Percentiles rank a stretch among this genome's conserved stretches.
Evolutionary conservation across 2,329 filamentous ascomycete genomes (phyloP).

Genomic region (Curvularia sp.): DNA sequence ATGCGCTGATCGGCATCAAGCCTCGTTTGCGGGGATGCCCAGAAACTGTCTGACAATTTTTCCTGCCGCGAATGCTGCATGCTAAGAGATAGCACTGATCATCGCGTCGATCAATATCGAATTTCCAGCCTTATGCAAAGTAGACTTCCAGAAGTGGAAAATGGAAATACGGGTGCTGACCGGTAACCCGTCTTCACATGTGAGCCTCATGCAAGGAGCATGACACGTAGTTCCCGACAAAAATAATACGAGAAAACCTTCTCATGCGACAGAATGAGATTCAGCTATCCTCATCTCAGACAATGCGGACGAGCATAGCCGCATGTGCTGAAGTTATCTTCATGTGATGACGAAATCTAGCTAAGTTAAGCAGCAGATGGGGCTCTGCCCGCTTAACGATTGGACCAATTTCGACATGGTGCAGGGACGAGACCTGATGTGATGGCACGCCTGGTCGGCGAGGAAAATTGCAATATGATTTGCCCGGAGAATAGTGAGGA

Average conservation of each 20-base stretch:
- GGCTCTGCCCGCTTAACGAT: conserved; percentile 4
- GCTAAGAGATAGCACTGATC: conserved; percentile 13
- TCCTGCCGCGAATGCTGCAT: conserved; percentile 2
- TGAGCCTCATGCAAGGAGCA: conserved; percentile 11
- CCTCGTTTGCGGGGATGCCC: conserved; percentile 7
- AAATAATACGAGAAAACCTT: not conserved
- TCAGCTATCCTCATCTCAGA: not conserved
- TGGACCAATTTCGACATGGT: conserved; percentile 4
- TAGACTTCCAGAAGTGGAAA: conserved; percentile 8
- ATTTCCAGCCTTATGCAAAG: conserved; percentile 6
- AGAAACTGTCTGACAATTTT: conserved; percentile 16
- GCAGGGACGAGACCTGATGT: conserved; percentile 12
- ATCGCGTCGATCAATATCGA: conserved; percentile 17
- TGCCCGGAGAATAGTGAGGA: conserved; percentile 35
- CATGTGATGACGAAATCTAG: not conserved
- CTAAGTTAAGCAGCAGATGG: not conserved
- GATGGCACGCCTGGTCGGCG: conserved; percentile 24
- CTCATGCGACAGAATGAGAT: not conserved
- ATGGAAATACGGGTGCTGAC: not conserved
- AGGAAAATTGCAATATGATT: conserved; percentile 17
- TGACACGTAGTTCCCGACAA: conserved; percentile 5
- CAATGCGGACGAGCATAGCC: not conserved
- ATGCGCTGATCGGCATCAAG: conserved; percentile 8
- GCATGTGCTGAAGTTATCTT: conserved; percentile 3
- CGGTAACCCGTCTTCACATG: not conserved